Conservation (phyloP, 768 basidiomycete species). For the Rubroboletus pulcherrimus region DNA sequence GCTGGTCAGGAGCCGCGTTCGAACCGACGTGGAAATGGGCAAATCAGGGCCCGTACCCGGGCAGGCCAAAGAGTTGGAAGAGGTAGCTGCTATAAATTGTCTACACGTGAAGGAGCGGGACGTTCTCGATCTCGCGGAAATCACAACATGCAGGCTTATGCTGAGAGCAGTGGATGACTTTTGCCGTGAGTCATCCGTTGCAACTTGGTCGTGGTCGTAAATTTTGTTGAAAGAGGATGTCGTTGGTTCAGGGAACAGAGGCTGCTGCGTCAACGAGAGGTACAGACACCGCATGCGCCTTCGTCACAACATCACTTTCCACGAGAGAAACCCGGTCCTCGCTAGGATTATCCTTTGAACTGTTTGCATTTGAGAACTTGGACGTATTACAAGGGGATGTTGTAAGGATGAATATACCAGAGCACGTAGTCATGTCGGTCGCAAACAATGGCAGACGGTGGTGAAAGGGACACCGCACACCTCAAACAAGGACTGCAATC, state of each 20-base stretch:
- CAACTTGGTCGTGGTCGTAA: background rate
- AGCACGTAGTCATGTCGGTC: conserved; percentile 26
- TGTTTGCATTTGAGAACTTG: background rate
- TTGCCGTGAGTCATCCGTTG: conserved; percentile 44
- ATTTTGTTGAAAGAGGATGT: background rate
- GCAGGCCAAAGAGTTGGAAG: conserved; percentile 33
- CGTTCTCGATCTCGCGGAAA: conserved; percentile 46
- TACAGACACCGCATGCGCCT: conserved; percentile 51
- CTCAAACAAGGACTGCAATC: conserved; percentile 69
- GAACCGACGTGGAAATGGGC: background rate
- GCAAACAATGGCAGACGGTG: conserved; percentile 62
- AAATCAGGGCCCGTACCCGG: conserved; percentile 2
- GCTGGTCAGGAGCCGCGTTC: conserved; percentile 41
- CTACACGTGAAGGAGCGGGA: conserved; percentile 52
- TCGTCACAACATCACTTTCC: conserved; percentile 26
- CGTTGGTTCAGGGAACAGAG: conserved; percentile 34
- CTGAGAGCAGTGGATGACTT: conserved; percentile 42
- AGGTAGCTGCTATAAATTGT: conserved; percentile 54
- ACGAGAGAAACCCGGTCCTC: conserved; percentile 4
- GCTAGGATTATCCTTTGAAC: conserved; percentile 22
- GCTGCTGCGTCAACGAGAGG: conserved; percentile 53
- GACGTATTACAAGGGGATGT: conserved; percentile 21
- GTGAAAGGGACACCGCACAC: conserved; percentile 48
- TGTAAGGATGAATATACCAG: conserved; percentile 19
- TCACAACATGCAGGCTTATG: conserved; percentile 46